Evolutionary conservation across 73 alveolate species (phyloP).

Genomic region (Paramecium sonneborni): DNA sequence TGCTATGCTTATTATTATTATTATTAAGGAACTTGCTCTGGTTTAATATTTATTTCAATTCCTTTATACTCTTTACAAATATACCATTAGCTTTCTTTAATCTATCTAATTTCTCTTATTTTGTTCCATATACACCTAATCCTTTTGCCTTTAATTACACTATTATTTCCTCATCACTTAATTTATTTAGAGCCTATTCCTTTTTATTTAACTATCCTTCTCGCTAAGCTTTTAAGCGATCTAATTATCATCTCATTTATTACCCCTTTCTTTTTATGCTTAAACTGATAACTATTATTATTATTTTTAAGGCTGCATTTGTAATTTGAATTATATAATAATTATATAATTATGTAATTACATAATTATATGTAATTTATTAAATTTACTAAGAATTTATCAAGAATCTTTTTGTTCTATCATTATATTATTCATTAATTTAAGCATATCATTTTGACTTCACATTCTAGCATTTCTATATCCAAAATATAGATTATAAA

Average conservation of each 20-base stretch:
- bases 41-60: neutral
- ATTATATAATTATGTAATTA: neutral
- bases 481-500: too few species aligned
- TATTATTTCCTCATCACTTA: slow-evolving; percentile 72
- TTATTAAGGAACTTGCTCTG: neutral
- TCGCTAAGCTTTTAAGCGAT: slow-evolving; percentile 68
- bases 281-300: slow-evolving; percentile 37
- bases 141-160: slow-evolving; percentile 76
- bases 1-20: neutral
- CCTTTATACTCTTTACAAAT: slow-evolving; percentile 29
- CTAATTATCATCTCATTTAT: neutral
- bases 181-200: slow-evolving; percentile 70
- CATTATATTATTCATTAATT: too few species aligned
- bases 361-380: too few species aligned
- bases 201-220: slow-evolving; percentile 63
- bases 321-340: neutral
- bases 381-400: too few species aligned
- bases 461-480: too few species aligned
- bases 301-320: neutral
- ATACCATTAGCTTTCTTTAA: slow-evolving; percentile 82
- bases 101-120: slow-evolving; percentile 83
- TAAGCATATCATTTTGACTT: too few species aligned
- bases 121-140: slow-evolving; percentile 89
- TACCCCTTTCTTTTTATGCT: slow-evolving; percentile 47
- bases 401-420: too few species aligned